Evolutionary conservation across 257 asterid genomes (phyloP), one percentile per base, ranked within the genome.

Genomic region (Vinca minor): DNA sequence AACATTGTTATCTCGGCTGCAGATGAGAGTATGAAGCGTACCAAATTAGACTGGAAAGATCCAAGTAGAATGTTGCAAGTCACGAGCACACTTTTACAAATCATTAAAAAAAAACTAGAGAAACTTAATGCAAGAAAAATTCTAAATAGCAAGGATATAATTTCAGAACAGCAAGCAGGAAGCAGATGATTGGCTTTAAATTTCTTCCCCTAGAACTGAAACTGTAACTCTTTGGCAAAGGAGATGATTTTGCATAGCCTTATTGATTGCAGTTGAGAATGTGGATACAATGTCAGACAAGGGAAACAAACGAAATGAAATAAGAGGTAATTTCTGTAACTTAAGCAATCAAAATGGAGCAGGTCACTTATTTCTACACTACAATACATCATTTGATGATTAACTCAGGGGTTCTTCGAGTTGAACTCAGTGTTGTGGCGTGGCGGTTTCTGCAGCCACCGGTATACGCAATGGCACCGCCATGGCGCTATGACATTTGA

Each of bases 1-100:
- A 77, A 77, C 88, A 88, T 79, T 50, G 92, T 67, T 79, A 88
- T 79, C 73, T 86, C 95, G 41, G 73, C 96, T 88, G 92, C 65
- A 76, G 39, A 78, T 57, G 45, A 63, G 66, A 47, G 39, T 67
- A 31, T 47, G 34, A 44, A 67, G 26, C 39, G 21, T 45, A 59
- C 46, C 55, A 62, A 2, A 64, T 62, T 26, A 68, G 77, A 10
- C 32, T 41, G 42, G 28, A 62, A 44, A 29, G 39, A 39, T 41
- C 32, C 31, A 46, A 64, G 47, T 52, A 47, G 25, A 55, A 31
- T 64, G 18, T 31, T 8, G n/a, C 4, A 32, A 29, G 12, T 10
- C 1, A 49, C 18, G 8, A 34, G 31, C 23, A n/a, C 35, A 35
- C 59, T 49, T 26, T 41, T 39, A 45, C 12, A 17, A 42, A 38